A percentile compares a stretch with the other conserved stretches of the same genome.
Conservation (phyloP, 2,329 filamentous ascomycete genomes). For the Chrysoporthe austroafricana region DNA sequence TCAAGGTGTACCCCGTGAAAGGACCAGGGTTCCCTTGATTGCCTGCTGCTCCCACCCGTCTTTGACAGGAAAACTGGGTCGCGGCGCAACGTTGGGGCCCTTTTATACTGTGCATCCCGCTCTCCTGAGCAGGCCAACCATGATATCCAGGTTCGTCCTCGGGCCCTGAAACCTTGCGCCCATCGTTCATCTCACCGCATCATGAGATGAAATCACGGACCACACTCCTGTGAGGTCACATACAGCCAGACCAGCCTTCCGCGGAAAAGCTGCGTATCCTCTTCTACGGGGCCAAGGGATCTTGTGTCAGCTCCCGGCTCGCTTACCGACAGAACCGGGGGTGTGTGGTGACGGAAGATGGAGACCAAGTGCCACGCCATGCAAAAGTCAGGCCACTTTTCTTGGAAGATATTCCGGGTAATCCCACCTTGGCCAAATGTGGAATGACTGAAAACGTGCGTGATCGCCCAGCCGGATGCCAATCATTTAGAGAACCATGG, state of each 20-base stretch:
- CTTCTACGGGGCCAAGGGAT: background rate
- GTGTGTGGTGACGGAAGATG: slow-evolving; percentile 5
- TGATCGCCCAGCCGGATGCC: background rate
- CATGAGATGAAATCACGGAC: background rate
- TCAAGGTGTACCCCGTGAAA: slow-evolving; percentile 13
- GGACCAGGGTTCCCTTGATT: slow-evolving; percentile 21
- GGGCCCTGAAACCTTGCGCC: background rate
- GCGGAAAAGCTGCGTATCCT: background rate
- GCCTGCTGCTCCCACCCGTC: slow-evolving; percentile 20
- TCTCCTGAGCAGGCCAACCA: slow-evolving; percentile 4
- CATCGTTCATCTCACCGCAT: slow-evolving; percentile 4
- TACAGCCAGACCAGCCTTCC: background rate
- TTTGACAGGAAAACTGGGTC: slow-evolving; percentile 30
- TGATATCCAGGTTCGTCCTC: background rate
- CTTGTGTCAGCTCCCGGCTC: slow-evolving; percentile 7
- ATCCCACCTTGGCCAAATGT: background rate
- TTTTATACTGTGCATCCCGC: background rate
- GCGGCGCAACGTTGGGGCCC: slow-evolving; percentile 3
- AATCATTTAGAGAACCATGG: background rate
- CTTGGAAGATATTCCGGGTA: background rate
- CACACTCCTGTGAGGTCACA: background rate
- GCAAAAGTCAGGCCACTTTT: slow-evolving; percentile 20
- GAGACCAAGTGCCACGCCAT: slow-evolving; percentile 18
- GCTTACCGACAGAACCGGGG: slow-evolving; percentile 15
- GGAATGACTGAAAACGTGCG: background rate